Evolutionary conservation across 306 rosid genomes (phyloP).

Genomic region (Sphenostylis stenocarpa): DNA sequence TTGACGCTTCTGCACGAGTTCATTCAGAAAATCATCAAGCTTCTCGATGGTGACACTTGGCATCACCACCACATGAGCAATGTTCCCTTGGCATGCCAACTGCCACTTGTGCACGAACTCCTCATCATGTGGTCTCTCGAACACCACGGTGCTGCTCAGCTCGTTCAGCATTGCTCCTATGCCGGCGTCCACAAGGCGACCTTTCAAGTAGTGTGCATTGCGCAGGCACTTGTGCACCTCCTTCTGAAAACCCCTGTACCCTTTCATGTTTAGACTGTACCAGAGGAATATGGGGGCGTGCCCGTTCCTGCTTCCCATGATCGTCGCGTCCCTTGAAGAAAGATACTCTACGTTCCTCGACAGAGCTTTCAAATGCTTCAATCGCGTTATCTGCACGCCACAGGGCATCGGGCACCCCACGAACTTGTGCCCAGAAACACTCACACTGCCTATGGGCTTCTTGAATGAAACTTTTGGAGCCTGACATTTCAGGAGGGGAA

Average conservation of each 20-base stretch:
- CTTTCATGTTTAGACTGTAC: slow-evolving; percentile 8
- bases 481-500: background rate
- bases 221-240: background rate
- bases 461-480: slow-evolving; percentile 23
- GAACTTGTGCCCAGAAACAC: slow-evolving; percentile 18
- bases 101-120: slow-evolving; percentile 16
- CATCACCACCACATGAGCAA: slow-evolving; percentile 12
- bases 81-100: slow-evolving; percentile 6
- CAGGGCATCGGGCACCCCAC: slow-evolving; percentile 22
- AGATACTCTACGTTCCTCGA: background rate
- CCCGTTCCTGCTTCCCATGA: background rate
- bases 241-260: background rate
- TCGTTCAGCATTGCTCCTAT: slow-evolving; percentile 4
- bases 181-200: background rate
- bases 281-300: slow-evolving; percentile 8
- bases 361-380: background rate
- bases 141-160: background rate
- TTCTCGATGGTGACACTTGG: background rate
- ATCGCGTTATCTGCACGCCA: slow-evolving; percentile 18
- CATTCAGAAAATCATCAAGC: background rate
- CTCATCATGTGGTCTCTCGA: slow-evolving; percentile 4
- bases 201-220: slow-evolving; percentile 5
- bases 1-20: slow-evolving; percentile 5
- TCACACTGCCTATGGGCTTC: slow-evolving; percentile 19
- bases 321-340: background rate